phyloP scores from a whole-genome alignment of 2,329 filamentous ascomycete genomes.

The Gremmenia infestans region DNA sequence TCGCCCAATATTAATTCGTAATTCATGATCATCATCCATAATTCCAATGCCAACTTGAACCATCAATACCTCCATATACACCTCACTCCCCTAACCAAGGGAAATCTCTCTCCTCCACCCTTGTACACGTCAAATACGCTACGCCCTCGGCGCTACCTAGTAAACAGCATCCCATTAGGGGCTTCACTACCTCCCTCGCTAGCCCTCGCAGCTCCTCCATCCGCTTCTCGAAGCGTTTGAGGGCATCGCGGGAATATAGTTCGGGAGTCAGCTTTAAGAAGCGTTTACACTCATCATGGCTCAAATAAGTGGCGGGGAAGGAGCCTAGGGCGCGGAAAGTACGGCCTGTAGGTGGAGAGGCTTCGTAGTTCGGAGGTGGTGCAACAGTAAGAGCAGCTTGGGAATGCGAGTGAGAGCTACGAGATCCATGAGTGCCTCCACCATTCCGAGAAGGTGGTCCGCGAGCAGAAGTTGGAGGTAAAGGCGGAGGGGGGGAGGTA shows the following conservation, averaged over 20 bases:
- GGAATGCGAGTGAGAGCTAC: slow-evolving; percentile 23
- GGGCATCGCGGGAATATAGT: slow-evolving; percentile 79
- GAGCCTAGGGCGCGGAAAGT: slow-evolving; percentile 74
- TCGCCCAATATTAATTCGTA: not conserved
- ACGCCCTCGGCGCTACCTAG: slow-evolving; percentile 64
- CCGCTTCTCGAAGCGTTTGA: slow-evolving; percentile 78
- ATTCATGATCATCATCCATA: not conserved
- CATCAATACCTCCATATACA: slow-evolving; percentile 25
- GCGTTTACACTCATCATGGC: slow-evolving; percentile 82
- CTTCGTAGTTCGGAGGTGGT: slow-evolving; percentile 36
- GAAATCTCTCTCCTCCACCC: slow-evolving; percentile 56
- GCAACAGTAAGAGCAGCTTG: slow-evolving; percentile 26
- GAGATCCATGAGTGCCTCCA: slow-evolving; percentile 3
- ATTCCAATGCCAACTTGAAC: not conserved
- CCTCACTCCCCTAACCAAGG: slow-evolving; percentile 44
- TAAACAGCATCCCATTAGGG: slow-evolving; percentile 78
- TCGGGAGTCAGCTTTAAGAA: slow-evolving; percentile 83
- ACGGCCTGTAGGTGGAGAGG: slow-evolving; percentile 58
- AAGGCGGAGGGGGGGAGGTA: slow-evolving; percentile 64
- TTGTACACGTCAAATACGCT: slow-evolving; percentile 61
- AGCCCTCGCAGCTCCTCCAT: slow-evolving; percentile 84
- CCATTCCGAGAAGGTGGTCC: slow-evolving; percentile 17
- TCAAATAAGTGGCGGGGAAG: slow-evolving; percentile 59
- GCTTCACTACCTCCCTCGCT: slow-evolving; percentile 76
- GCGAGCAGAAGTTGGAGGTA: slow-evolving; percentile 38